Base-by-base conservation (phyloP, 768 basidiomycete genomes). In the Cyathus striatus region DNA sequence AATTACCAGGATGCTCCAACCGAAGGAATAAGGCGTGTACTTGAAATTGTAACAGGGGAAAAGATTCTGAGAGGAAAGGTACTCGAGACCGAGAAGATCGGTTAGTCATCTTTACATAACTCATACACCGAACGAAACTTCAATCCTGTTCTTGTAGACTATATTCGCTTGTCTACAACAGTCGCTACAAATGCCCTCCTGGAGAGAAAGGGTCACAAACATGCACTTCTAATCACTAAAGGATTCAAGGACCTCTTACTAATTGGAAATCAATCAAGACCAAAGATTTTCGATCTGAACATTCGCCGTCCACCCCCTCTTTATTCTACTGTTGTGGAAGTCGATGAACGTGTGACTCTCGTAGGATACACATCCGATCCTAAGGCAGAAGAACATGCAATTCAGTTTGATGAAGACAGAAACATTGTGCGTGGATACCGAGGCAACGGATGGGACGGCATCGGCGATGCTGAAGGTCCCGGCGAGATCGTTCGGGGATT, bases 111-210 rank as follows among this genome's bases (percentile, higher is more conserved):
- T n/a, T n/a, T n/a, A n/a, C n/a, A 38, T 9, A 21, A 17, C 14
- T 23, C 23, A 26, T 6, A 23, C 18, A 38, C 9, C 30, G 13
- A 17, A 13, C 17, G 25, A 25, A 1, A 32, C 26, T 20, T n/a
- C n/a, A n/a, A n/a, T n/a, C n/a, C n/a, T n/a, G 3, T 22, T 35
- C 33, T 21, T 36, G 9, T 46, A 91, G 92, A 95, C 55, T 93
- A 91, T 57, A 90, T 95, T 49, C 80, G 92, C 14, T 68, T 95
- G 6, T 92, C 90, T 1, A 96, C 94, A 0, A 98, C 95, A 0
- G 91, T 97, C 3, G 94, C 93, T 0, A 98, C 95, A 14, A 98
- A 97, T 54, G 94, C 95, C 0, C 75, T 98, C 0, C 76, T 98
- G 5, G 95, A 98, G 55, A 83, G 95, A 37, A 94, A 95, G 61